Evolutionary conservation across 2,329 filamentous ascomycete genomes (phyloP).

Genomic region (Ophiostoma novo-ulmi): DNA sequence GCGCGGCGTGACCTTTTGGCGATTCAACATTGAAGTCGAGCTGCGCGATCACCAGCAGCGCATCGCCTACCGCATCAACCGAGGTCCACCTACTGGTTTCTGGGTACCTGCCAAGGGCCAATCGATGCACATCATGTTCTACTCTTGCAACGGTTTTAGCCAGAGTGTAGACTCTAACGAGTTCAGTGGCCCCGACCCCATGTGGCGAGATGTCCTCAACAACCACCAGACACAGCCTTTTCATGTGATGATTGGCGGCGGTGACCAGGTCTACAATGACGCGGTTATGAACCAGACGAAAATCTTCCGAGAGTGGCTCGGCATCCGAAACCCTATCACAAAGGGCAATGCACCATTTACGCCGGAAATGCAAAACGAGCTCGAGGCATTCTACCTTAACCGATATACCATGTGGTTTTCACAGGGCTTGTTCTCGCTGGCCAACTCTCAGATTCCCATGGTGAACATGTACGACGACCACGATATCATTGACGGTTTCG

Average conservation of each 20-base stretch:
- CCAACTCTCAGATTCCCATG: conserved; percentile 93
- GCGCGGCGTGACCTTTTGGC: conserved; percentile 89
- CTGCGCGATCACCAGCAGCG: conserved; percentile 71
- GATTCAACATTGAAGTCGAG: conserved; percentile 92
- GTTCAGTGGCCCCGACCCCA: conserved; percentile 86
- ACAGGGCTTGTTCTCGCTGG: conserved; percentile 87
- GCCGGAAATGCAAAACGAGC: conserved; percentile 74
- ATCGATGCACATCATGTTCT: conserved; percentile 98
- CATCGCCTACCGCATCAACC: conserved; percentile 92
- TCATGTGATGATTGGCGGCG: conserved; percentile 96
- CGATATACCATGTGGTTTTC: conserved; percentile 95
- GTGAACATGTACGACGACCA: conserved; percentile 98
- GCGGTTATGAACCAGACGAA: conserved; percentile 67
- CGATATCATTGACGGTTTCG: conserved; percentile 85
- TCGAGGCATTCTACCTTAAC: conserved; percentile 83
- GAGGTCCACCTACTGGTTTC: conserved; percentile 80
- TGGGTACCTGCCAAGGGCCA: conserved; percentile 84
- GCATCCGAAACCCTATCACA: conserved; percentile 69
- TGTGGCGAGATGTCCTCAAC: conserved; percentile 96
- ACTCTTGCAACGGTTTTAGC: conserved; percentile 96
- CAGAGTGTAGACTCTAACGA: conserved; percentile 68
- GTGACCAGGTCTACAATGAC: conserved; percentile 97
- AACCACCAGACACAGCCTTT: conserved; percentile 86
- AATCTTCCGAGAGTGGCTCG: conserved; percentile 78
- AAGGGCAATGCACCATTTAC: conserved; percentile 78